A percentile compares a stretch with the other conserved stretches of the same genome.
phyloP scores from a whole-genome alignment of 148 eudicot species.

The Camellia granthamiana region DNA sequence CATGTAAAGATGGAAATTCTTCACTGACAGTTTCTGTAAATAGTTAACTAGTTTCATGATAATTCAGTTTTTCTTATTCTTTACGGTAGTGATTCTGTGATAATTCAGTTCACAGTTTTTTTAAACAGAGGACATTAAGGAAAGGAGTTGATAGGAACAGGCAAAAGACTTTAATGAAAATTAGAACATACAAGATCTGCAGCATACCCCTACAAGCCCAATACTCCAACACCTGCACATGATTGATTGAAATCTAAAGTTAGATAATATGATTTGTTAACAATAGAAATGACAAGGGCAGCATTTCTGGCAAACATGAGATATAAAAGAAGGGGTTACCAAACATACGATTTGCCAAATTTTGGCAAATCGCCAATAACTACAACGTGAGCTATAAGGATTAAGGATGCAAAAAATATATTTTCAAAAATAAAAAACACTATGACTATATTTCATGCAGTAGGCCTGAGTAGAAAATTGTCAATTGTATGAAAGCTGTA shows the following conservation, averaged over 20 bases:
- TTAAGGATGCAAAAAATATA: neutral
- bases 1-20: neutral
- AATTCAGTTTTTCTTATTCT: neutral
- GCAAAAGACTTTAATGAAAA: neutral
- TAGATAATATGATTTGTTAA: conserved; percentile 1
- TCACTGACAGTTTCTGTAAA: neutral
- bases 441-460: neutral
- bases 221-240: conserved; percentile 80
- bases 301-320: neutral
- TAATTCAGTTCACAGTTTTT: neutral
- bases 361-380: neutral
- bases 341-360: neutral
- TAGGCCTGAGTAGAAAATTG: neutral
- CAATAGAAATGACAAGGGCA: neutral
- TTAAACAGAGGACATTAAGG: neutral
- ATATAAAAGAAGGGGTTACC: neutral
- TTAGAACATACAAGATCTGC: conserved; percentile 79
- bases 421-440: too few relatives aligned
- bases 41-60: neutral
- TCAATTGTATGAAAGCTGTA: neutral
- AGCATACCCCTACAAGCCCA: conserved; percentile 99
- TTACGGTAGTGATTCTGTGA: too few relatives aligned
- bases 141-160: neutral
- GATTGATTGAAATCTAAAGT: conserved; percentile 11
- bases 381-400: neutral